Evolutionary conservation across 2,329 filamentous ascomycete genomes (phyloP).

Genomic region (Rhynchosporium graminicola): DNA sequence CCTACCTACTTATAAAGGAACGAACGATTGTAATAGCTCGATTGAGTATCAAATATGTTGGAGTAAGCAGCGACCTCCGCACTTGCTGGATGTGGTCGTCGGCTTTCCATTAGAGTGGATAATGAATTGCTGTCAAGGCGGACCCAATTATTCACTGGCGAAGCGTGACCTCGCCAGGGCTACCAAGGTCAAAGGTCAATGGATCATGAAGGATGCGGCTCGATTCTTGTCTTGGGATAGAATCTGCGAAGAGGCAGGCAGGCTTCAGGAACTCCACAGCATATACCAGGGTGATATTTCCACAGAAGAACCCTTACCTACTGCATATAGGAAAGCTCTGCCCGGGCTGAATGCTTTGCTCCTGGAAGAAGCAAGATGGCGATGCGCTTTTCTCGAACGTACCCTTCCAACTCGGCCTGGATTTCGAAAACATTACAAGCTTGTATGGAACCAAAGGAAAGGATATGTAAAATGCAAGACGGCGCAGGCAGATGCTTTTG

Average conservation of each 20-base stretch:
- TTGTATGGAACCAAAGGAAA: background rate
- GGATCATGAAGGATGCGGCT: background rate
- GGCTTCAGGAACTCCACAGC: background rate
- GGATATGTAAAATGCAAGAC: background rate
- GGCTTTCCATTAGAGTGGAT: too few species aligned
- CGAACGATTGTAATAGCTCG: too few species aligned
- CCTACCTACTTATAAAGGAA: too few species aligned
- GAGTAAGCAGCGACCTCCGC: too few species aligned
- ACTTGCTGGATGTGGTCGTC: too few species aligned
- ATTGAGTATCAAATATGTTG: too few species aligned
- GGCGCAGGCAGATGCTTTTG: too few species aligned
- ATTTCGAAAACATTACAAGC: background rate
- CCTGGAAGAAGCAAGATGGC: background rate
- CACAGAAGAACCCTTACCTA: background rate
- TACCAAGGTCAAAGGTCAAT: too few species aligned
- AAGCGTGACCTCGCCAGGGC: too few species aligned
- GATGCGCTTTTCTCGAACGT: background rate
- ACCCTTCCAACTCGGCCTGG: background rate
- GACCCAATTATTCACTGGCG: too few species aligned
- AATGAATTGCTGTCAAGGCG: too few species aligned
- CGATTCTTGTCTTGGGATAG: slow-evolving; percentile 14
- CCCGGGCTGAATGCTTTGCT: slow-evolving; percentile 5
- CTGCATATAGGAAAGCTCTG: background rate
- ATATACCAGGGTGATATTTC: slow-evolving; percentile 5
- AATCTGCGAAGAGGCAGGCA: slow-evolving; percentile 13